Conservation (phyloP, 75 land plant species). For the Ceratopteris richardii region DNA sequence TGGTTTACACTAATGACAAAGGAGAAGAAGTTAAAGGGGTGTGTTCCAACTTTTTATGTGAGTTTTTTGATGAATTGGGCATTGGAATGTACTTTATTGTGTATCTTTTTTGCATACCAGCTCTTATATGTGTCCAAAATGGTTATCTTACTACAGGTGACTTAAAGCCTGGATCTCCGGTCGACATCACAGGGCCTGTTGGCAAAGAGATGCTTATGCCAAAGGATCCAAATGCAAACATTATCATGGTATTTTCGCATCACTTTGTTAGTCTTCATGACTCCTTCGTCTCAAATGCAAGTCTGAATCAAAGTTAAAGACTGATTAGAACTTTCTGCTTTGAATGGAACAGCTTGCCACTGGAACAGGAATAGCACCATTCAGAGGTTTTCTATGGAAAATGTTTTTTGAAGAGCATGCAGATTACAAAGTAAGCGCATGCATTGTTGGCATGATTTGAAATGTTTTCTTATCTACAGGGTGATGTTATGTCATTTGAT, state of each 20-base stretch:
- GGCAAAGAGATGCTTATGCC: conserved; percentile 99
- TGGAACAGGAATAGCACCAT: conserved; percentile 99
- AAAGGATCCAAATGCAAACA: conserved; percentile 79
- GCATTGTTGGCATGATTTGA: too few species aligned
- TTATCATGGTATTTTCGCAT: conserved; percentile 74
- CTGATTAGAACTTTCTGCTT: too few species aligned
- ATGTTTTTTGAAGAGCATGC: conserved; percentile 97
- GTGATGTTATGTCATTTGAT: too few species aligned
- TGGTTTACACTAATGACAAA: conserved; percentile 84
- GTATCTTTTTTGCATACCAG: too few species aligned
- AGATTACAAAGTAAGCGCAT: conserved; percentile 71
- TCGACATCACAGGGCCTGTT: conserved; percentile 85
- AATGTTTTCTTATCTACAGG: too few species aligned
- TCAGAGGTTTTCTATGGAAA: conserved; percentile 84
- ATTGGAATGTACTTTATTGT: too few species aligned
- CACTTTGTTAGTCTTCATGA: too few species aligned
- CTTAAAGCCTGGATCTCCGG: conserved; percentile 88
- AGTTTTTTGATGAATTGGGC: conserved; percentile 18
- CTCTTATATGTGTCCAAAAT: too few species aligned
- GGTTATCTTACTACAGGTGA: too few species aligned
- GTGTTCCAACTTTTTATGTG: conserved; percentile 95
- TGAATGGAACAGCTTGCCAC: conserved; percentile 61
- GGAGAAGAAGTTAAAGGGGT: conserved; percentile 96
- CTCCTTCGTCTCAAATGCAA: too few species aligned
- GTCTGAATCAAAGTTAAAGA: too few species aligned